Evolutionary conservation across 495 filamentous ascomycete genomes (phyloP), one percentile per base, ranked within the genome.

Genomic region (Barbatosphaeria neglecta): DNA sequence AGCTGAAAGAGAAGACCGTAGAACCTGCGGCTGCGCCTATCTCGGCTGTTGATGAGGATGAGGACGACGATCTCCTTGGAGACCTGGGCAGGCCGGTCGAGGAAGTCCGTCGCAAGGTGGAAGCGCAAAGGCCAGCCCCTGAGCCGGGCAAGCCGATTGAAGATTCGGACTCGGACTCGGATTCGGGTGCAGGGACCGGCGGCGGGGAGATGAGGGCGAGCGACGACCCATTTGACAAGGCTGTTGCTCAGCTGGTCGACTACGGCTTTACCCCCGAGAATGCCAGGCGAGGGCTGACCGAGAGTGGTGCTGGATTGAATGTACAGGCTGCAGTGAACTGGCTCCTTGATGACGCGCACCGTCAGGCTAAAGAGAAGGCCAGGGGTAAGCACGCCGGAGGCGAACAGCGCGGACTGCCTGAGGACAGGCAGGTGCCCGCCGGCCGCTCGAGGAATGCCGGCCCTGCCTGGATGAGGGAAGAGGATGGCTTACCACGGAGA

Each of bases 251-350:
- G 57, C 63, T 98, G 17, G 82, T 97, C 9, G 90, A 97, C 53
- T 96, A 97, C 81, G 92, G 92, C 20, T 98, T 98, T 48, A 78
- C 84, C 0, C 75, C 80, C 0, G 83, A 92, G 38, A 88, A 87
- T 48, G 78, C 93, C 19, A 77, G 74, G 48, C 71, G 79, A 49
- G 93, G 90, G 37, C 66, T 98, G 7, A 74, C 75, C 11, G 81
- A 85, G 58, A 97, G 86, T 11, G 77, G 84, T 7, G 80, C 78
- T 9, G 88, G 89, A 18, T 66, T 82, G 0, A 79, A 96, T 61
- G 77, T 97, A 17, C 87, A 95, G 64, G 81, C 80, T 46, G 93
- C 92, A 3, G 87, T 95, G 18, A 80, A 89, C 2, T 90, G 83
- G 81, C 73, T 98, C 37, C 69, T 98, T 22, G 90, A 92, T 41